Conservation (phyloP, 75 land plant genomes). For the Cunninghamia lanceolata region DNA sequence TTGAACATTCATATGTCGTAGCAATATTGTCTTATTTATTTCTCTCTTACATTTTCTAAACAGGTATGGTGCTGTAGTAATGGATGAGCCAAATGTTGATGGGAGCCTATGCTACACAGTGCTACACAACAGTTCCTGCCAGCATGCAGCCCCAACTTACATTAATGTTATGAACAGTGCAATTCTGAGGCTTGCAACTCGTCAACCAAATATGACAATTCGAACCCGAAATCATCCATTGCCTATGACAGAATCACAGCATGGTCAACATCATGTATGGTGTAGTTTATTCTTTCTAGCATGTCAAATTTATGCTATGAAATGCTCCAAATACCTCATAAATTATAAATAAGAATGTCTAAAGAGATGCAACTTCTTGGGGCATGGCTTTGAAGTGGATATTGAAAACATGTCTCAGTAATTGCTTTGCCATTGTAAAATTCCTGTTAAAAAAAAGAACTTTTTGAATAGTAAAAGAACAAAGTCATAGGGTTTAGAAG, state of each 20-base stretch:
- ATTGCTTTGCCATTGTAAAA: not conserved
- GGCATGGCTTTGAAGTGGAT: not conserved
- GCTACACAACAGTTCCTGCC: conserved; percentile 76
- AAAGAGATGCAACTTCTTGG: not conserved
- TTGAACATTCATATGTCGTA: not conserved
- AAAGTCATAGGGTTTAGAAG: not conserved
- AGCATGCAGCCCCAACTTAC: conserved; percentile 80
- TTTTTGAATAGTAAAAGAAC: not conserved
- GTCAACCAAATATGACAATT: conserved; percentile 55
- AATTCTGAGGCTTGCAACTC: conserved; percentile 58
- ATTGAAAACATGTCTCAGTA: not conserved
- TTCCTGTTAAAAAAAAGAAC: not conserved
- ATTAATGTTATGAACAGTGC: conserved; percentile 73
- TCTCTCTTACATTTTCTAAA: not conserved
- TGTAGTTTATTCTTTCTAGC: not conserved
- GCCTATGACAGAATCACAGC: conserved; percentile 70
- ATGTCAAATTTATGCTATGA: not conserved
- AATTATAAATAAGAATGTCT: not conserved
- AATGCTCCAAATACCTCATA: not conserved
- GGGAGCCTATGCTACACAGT: conserved; percentile 66
- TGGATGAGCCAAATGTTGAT: conserved; percentile 59
- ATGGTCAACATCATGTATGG: conserved; percentile 50
- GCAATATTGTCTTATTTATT: not conserved
- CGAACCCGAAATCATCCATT: conserved; percentile 71
- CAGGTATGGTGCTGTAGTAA: conserved; percentile 82